Percentiles rank a stretch among this genome's conserved stretches.
Conservation (phyloP, 805 yeast genomes). For the Cyberlindnera lachancei region DNA sequence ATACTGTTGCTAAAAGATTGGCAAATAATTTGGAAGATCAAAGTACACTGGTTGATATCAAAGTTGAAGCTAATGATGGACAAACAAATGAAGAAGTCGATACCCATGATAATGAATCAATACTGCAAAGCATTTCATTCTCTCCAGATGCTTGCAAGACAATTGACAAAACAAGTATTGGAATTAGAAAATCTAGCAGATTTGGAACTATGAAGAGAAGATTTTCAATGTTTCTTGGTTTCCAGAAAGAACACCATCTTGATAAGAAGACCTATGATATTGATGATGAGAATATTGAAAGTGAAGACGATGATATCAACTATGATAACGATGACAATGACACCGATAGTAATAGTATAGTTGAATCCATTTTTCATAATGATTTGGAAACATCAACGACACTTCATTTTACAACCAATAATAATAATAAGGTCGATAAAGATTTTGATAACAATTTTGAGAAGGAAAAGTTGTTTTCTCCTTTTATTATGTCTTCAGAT, state of each 20-base stretch:
- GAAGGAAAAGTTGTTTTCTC: too few relatives aligned
- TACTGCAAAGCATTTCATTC: neutral
- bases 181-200: neutral
- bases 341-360: too few relatives aligned
- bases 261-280: too few relatives aligned
- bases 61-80: neutral
- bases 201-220: constrained; percentile 2
- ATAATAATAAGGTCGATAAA: too few relatives aligned
- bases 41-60: constrained; percentile 1
- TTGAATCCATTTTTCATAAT: too few relatives aligned
- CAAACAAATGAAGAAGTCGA: neutral
- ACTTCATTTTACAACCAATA: too few relatives aligned
- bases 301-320: neutral
- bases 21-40: too few relatives aligned
- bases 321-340: neutral
- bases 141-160: neutral
- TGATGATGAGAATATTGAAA: neutral
- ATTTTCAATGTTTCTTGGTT: neutral
- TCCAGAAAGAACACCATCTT: too few relatives aligned
- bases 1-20: constrained; percentile 12
- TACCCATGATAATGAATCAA: neutral
- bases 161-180: neutral
- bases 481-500: too few relatives aligned
- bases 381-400: too few relatives aligned
- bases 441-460: too few relatives aligned